A percentile compares a stretch with the other conserved stretches of the same genome.
Conservation (phyloP, 192 early-diverging fungal species). For the Backusella mclennaniae region DNA sequence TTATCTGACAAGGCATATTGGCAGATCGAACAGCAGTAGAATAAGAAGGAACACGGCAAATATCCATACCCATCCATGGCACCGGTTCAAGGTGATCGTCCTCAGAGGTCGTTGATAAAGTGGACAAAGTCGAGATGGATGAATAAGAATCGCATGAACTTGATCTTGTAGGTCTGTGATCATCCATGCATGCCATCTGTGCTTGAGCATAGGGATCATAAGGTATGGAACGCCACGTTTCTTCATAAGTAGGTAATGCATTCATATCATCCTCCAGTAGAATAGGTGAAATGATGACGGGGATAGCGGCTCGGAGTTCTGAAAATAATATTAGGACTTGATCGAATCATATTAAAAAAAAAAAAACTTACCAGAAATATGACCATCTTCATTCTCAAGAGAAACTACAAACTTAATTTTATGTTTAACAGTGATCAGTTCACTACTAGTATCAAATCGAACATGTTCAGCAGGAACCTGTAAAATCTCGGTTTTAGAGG, state of each 20-base stretch:
- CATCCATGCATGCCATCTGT: neutral
- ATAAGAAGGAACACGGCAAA: slow-evolving; percentile 32
- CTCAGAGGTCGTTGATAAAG: neutral
- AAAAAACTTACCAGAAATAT: slow-evolving; percentile 31
- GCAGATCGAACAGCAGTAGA: slow-evolving; percentile 19
- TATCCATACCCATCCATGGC: slow-evolving; percentile 20
- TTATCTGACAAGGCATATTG: slow-evolving; percentile 4
- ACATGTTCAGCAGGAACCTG: slow-evolving; percentile 5
- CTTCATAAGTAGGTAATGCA: slow-evolving; percentile 29
- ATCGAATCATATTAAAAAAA: neutral
- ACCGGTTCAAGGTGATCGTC: neutral
- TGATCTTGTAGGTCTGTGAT: neutral
- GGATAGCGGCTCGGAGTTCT: slow-evolving; percentile 34
- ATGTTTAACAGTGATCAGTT: slow-evolving; percentile 33
- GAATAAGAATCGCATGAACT: neutral
- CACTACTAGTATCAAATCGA: slow-evolving; percentile 24
- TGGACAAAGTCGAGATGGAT: neutral
- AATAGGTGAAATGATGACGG: slow-evolving; percentile 29
- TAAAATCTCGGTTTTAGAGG: slow-evolving; percentile 11
- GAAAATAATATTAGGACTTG: neutral
- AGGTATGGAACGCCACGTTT: slow-evolving; percentile 12
- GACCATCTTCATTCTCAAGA: slow-evolving; percentile 34
- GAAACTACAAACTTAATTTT: slow-evolving; percentile 34
- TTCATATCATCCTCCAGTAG: slow-evolving; percentile 12
- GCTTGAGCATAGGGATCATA: slow-evolving; percentile 10